Evolutionary conservation across 192 early-diverging fungal genomes (phyloP), one percentile per base, ranked within the genome.

Genomic region (Lunasporangiospora selenospora): DNA sequence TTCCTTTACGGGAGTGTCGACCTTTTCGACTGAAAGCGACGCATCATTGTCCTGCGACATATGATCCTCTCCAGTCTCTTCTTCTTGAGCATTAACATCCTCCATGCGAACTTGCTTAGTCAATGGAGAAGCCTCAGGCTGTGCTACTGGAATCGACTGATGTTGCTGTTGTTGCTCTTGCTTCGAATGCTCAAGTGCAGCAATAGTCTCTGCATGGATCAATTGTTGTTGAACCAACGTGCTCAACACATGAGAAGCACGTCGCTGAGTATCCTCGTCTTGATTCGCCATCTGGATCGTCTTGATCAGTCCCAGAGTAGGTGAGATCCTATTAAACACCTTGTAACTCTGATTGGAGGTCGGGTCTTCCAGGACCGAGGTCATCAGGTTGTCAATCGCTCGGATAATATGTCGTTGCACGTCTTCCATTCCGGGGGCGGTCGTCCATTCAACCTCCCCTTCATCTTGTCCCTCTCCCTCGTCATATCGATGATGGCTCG

Each of bases 381-480:
- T 78, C 36, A 73, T 66, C 31, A 86, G 62, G 41, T 86, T 86
- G 62, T 86, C 84, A 13, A 86, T 67, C 1, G 84, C 84, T 3
- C 84, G 75, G 51, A 83, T 64, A 30, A 83, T 75, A 45, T 86
- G 84, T 19, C 80, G 64, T 40, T 77, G 80, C n/a, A 83, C 75
- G 42, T 83, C 84, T n/a, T 64, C 62, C 61, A 58, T 70, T 32
- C 57, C 66, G 12, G 41, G 77, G 26, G 38, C 53, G 26, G 63
- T 79, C 40, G 12, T 62, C 82, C 49, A 83, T 56, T 73, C 55
- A 1, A 55, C 33, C 10, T 52, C 15, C 2, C 45, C 45, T 3
- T 45, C 49, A 24, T 44, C 52, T 0, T 52, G 7, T 5, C 40
- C 39, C 26, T 21, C 53, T 13, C 27, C 41, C 21, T 46, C 19